These are phyloP conservation scores for Podaxis carcinomalis DNA, from an alignment of 768 basidiomycete genomes.

Conservation along the genomic window DNA sequence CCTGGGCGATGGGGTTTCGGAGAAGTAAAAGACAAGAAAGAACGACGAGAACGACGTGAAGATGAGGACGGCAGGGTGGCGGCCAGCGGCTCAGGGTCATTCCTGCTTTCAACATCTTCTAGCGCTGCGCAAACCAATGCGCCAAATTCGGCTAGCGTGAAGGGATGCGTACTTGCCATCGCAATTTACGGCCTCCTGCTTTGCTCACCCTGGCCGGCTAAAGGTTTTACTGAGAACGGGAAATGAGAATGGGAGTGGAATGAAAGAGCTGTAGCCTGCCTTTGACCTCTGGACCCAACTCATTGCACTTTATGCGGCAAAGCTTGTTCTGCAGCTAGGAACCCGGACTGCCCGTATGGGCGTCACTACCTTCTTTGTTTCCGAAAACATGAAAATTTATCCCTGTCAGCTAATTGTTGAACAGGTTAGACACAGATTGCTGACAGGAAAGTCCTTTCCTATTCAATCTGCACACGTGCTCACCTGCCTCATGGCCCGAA, in stretches of 20 bases:
- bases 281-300: not conserved
- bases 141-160: slow-evolving; percentile 11
- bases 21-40: slow-evolving; percentile 7
- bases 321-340: not conserved
- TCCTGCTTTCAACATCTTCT: not conserved
- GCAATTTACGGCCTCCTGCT: not conserved
- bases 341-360: not conserved
- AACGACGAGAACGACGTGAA: slow-evolving; percentile 4
- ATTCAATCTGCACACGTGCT: not conserved
- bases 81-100: not conserved
- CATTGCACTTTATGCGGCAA: slow-evolving; percentile 9
- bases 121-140: slow-evolving; percentile 4
- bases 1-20: not conserved
- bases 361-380: not conserved
- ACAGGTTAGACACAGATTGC: not conserved
- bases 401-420: not conserved
- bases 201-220: not conserved
- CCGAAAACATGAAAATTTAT: not conserved
- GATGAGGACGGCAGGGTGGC: not conserved
- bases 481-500: too few relatives aligned
- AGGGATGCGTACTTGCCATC: not conserved
- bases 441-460: not conserved
- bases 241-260: not conserved
- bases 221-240: not conserved
- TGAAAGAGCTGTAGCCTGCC: not conserved